Conservation (phyloP, 2,329 filamentous ascomycete genomes). For the Xylaria sp. region DNA sequence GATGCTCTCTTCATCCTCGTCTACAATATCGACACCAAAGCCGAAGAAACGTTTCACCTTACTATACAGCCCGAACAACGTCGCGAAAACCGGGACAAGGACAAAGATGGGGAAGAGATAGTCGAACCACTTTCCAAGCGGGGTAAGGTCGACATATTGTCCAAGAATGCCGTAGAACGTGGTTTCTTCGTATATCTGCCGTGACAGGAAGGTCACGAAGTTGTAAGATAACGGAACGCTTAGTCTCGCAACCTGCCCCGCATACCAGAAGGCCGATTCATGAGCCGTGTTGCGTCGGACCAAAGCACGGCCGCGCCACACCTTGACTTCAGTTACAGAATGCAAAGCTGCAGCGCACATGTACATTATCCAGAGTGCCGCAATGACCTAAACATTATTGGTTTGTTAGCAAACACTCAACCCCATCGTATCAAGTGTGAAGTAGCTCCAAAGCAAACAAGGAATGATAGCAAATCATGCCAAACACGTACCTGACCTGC, state of each 20-base stretch:
- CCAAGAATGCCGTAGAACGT: constrained; percentile 89
- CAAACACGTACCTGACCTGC: constrained; percentile 63
- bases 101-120: constrained; percentile 88
- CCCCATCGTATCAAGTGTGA: background rate
- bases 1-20: constrained; percentile 68
- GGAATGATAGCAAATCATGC: background rate
- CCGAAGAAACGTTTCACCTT: constrained; percentile 76
- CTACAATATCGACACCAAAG: constrained; percentile 73
- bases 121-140: constrained; percentile 81
- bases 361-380: constrained; percentile 88
- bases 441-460: too few species aligned
- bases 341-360: constrained; percentile 91
- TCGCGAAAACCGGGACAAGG: constrained; percentile 81
- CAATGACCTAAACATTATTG: constrained; percentile 53
- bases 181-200: constrained; percentile 72
- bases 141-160: constrained; percentile 78
- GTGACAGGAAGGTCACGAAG: constrained; percentile 86
- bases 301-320: constrained; percentile 94
- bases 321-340: constrained; percentile 88
- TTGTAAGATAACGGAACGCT: constrained; percentile 95
- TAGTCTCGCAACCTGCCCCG: constrained; percentile 86
- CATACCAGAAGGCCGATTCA: constrained; percentile 95
- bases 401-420: background rate
- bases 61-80: constrained; percentile 87
- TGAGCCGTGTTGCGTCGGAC: constrained; percentile 89